Base-by-base conservation (phyloP, 257 asterid genomes). In the Nicotiana noctiflora region DNA sequence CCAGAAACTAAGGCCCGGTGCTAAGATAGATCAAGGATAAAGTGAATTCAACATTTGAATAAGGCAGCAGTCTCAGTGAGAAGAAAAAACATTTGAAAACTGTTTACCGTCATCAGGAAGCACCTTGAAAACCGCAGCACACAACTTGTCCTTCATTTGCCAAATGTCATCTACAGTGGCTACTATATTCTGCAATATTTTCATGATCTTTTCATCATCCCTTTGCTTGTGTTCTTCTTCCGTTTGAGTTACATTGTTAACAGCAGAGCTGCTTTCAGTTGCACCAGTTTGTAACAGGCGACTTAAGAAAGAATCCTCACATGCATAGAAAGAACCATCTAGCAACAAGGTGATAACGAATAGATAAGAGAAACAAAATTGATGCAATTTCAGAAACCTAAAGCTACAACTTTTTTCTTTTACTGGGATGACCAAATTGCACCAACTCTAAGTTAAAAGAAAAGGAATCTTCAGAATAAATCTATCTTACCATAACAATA, bases 251-350 rank as follows among this genome's bases (percentile, higher is more conserved):
- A 79, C 64, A 59, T 64, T 52, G 81, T 82, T 79, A 79, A 85
- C 81, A 57, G 89, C 80, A 81, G 90, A 90, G 90, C 93, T 87
- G 86, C 91, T 86, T 83, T 92, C 97, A 79, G 96, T 89, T 79
- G 96, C 95, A 64, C 95, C 97, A 12, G 90, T 91, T 88, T 89
- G 97, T 81, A 91, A 51, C 80, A 91, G 94, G 83, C 93, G 93
- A 86, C 90, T 88, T 70, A 92, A 76, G 56, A 92, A 84, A 64
- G 91, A 90, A 85, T 91, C 89, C 72, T 88, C 93, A 19, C 63
- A 19, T 5, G 90, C 87, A 75, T 82, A 87, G 64, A 87, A 83
- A 87, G 86, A 90, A 32, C 86, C 89, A 88, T 87, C 97, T 92
- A 82, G 79, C 80, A 81, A 89, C 72, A 77, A 82, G 67, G 77